Evolutionary conservation across 2,329 filamentous ascomycete species (phyloP).

Genomic region (Sporothrix pseudoabietina): DNA sequence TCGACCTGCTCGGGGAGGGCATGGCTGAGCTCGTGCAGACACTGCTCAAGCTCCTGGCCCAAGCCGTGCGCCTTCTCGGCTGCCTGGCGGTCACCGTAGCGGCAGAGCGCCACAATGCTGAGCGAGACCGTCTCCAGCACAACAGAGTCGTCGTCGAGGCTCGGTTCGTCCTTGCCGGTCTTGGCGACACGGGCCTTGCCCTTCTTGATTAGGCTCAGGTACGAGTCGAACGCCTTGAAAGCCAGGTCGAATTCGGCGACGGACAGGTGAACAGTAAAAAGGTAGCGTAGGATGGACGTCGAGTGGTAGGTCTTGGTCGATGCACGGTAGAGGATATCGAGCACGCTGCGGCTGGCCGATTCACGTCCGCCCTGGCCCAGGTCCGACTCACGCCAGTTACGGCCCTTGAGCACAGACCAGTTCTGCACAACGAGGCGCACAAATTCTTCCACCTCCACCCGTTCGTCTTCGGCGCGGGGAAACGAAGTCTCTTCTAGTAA

Average conservation of each 20-base stretch:
- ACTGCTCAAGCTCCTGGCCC: conserved; percentile 70
- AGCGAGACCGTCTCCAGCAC: conserved; percentile 78
- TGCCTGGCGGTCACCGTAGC: conserved; percentile 73
- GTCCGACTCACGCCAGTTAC: conserved; percentile 77
- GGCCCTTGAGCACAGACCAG: conserved; percentile 80
- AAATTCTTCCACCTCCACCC: conserved; percentile 79
- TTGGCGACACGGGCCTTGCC: conserved; percentile 84
- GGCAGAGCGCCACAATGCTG: conserved; percentile 77
- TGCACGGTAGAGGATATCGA: conserved; percentile 87
- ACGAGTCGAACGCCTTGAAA: conserved; percentile 88
- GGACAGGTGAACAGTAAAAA: conserved; percentile 85
- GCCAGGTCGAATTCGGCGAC: conserved; percentile 91
- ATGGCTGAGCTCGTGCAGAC: conserved; percentile 62
- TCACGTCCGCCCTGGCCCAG: conserved; percentile 80
- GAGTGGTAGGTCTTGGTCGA: conserved; percentile 96
- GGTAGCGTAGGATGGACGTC: conserved; percentile 78
- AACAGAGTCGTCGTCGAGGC: conserved; percentile 75
- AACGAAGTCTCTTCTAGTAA: conserved; percentile 80
- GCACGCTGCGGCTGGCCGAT: conserved; percentile 70
- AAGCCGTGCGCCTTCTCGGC: conserved; percentile 78
- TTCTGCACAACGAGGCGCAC: conserved; percentile 78
- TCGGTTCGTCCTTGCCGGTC: conserved; percentile 67
- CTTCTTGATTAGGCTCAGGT: conserved; percentile 82
- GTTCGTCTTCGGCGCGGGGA: conserved; percentile 77
- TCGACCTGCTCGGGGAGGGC: conserved; percentile 41